phyloP scores from a whole-genome alignment of 78 protist species.

The Dictyostelium firmibasis region DNA sequence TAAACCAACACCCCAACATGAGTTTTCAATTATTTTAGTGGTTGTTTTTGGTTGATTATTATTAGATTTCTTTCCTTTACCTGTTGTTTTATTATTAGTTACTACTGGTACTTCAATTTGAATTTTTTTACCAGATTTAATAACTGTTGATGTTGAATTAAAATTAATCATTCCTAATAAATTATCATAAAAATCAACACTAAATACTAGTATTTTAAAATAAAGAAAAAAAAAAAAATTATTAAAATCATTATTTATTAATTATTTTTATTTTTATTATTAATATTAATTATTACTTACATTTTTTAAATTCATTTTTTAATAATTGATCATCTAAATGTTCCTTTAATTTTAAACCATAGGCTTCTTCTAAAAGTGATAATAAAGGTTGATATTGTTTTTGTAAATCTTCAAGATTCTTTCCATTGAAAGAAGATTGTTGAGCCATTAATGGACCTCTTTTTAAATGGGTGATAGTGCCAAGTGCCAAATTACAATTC shows the following conservation, averaged over 20 bases:
- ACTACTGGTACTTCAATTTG: not conserved
- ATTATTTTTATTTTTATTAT: not conserved
- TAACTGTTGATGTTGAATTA: conserved; percentile 47
- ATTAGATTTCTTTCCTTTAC: not conserved
- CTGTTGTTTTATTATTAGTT: not conserved
- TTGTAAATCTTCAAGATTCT: conserved; percentile 35
- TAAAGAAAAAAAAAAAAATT: not conserved
- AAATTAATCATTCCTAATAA: conserved; percentile 61
- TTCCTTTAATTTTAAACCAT: conserved; percentile 1
- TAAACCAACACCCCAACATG: conserved; percentile 55
- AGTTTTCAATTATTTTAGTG: not conserved
- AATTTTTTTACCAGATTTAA: conserved; percentile 1
- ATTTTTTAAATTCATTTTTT: conserved; percentile 42
- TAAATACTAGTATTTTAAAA: conserved; percentile 36
- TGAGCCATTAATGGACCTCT: conserved; percentile 47
- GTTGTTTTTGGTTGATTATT: not conserved
- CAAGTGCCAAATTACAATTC: conserved; percentile 70
- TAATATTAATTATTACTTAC: not conserved
- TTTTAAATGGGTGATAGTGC: conserved; percentile 28
- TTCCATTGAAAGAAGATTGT: conserved; percentile 49
- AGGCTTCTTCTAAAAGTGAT: conserved; percentile 6
- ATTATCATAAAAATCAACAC: conserved; percentile 59
- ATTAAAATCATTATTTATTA: not conserved
- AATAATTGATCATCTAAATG: conserved; percentile 35
- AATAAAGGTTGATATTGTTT: conserved; percentile 40